Base-by-base conservation (phyloP, 108 stramenopile genomes). In the Fragilariopsis cylindrus region DNA sequence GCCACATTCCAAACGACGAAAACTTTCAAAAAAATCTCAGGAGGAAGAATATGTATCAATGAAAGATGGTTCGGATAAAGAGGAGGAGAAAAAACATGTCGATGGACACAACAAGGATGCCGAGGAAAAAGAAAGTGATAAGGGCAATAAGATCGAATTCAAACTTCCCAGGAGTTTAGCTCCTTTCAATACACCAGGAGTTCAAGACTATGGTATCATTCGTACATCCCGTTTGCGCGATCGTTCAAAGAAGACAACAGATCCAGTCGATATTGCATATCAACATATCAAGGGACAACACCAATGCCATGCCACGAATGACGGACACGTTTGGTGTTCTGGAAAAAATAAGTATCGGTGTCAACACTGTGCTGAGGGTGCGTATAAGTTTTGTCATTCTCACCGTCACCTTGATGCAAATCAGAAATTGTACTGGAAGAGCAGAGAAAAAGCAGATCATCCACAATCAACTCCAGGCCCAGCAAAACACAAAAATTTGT, bases 341-440 rank as follows among this genome's bases (percentile, higher is more conserved):
- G 7, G 63, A 8, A 9, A 21, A 39, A 3, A 52, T 11, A 7
- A 52, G 30, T 1, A 44, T 63, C 67, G 49, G 30, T 68, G 67
- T 52, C 16, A 39, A 39, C 41, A 50, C 39, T 68, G 67, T 52
- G 67, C 67, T 39, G 67, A 50, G 67, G 67, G 67, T 19, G 49
- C 53, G n/a, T 50, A 41, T 18, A 52, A 68, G 7, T 68, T 16
- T 52, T 68, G 67, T n/a, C 67, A 68, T 48, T 50, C 48, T 9
- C 67, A 68, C 39, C 67, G 67, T 19, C 48, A 48, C 13, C 49
- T 68, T 39, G 67, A 63, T 15, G 1, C 0, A 3, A 18, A 63
- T n/a, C 62, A 63, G 62, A 63, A n/a, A 45, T 3, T 43, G 42
- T 63, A 43, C 42, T 63, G 62, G 62, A 44, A 63, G 13, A 41